Evolutionary conservation across 805 yeast species (phyloP).

Genomic region (Candida sithepensis): DNA sequence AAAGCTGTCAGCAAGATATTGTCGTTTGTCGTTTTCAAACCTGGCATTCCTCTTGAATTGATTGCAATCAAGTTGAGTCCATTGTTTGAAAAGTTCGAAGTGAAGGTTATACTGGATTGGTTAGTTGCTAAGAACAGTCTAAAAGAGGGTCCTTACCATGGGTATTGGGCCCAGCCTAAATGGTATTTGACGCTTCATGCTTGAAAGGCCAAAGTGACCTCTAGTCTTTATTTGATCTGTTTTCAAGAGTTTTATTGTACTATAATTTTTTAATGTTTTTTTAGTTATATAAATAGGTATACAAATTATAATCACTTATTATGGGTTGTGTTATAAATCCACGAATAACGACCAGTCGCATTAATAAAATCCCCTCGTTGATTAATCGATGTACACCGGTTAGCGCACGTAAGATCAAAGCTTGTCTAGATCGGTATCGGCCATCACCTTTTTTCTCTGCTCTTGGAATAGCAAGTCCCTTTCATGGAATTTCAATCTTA

Average conservation of each 20-base stretch:
- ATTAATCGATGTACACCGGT: background rate
- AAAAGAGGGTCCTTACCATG: constrained; percentile 31
- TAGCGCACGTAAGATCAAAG: background rate
- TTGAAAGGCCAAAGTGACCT: too few species aligned
- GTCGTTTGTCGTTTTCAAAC: constrained; percentile 44
- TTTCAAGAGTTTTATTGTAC: background rate
- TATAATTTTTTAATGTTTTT: background rate
- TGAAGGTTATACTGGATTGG: constrained; percentile 40
- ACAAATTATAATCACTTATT: too few species aligned
- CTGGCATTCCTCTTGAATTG: constrained; percentile 42
- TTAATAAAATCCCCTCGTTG: background rate
- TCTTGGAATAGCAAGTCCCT: constrained; percentile 20
- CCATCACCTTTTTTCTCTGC: constrained; percentile 11
- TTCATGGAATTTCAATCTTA: constrained; percentile 44
- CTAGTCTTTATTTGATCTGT: background rate
- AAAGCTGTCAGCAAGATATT: constrained; percentile 47
- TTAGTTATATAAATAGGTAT: too few species aligned
- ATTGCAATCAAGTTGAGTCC: constrained; percentile 25
- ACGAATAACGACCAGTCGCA: background rate
- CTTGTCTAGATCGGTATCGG: constrained; percentile 16
- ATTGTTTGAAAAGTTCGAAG: constrained; percentile 36
- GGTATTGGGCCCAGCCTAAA: constrained; percentile 39
- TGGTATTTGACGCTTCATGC: constrained; percentile 38
- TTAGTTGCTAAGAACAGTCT: constrained; percentile 40
- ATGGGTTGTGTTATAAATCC: too few species aligned